phyloP scores from a whole-genome alignment of 768 basidiomycete species.

The Boletus edulis region DNA sequence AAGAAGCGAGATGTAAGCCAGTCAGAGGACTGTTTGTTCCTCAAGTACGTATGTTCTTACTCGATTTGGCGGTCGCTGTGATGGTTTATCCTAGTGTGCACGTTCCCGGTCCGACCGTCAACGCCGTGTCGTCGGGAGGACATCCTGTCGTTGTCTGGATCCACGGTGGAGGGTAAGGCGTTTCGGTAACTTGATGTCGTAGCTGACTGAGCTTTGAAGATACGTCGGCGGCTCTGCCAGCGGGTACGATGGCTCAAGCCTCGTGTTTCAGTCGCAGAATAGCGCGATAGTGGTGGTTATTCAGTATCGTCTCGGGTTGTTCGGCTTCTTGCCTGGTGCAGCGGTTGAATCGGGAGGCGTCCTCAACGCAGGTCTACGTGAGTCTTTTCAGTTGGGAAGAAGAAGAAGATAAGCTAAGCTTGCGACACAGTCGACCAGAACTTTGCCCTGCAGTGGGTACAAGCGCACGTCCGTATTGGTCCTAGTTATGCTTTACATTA shows the following conservation, averaged over 20 bases:
- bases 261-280: slow-evolving; percentile 27
- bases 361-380: slow-evolving; percentile 49
- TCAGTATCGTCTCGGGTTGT: slow-evolving; percentile 36
- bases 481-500: background rate
- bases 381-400: slow-evolving; percentile 11
- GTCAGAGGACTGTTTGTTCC: too few relatives aligned
- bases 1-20: too few relatives aligned
- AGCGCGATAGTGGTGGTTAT: slow-evolving; percentile 29
- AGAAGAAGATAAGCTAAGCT: background rate
- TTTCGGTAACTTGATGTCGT: background rate
- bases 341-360: slow-evolving; percentile 41
- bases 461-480: slow-evolving; percentile 25
- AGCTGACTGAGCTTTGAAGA: slow-evolving; percentile 9
- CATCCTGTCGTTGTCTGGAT: slow-evolving; percentile 36
- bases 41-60: too few relatives aligned
- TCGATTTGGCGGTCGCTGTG: too few relatives aligned
- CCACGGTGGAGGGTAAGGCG: slow-evolving; percentile 33
- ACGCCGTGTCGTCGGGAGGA: background rate
- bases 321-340: slow-evolving; percentile 45
- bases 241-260: slow-evolving; percentile 19
- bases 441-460: slow-evolving; percentile 36
- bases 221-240: slow-evolving; percentile 21
- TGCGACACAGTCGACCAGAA: slow-evolving; percentile 33
- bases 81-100: slow-evolving; percentile 24
- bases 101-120: slow-evolving; percentile 20